These are phyloP conservation scores for Debaryomycetaceae sp. DNA, from an alignment of 1,139 yeast species.

Conservation along the genomic window DNA sequence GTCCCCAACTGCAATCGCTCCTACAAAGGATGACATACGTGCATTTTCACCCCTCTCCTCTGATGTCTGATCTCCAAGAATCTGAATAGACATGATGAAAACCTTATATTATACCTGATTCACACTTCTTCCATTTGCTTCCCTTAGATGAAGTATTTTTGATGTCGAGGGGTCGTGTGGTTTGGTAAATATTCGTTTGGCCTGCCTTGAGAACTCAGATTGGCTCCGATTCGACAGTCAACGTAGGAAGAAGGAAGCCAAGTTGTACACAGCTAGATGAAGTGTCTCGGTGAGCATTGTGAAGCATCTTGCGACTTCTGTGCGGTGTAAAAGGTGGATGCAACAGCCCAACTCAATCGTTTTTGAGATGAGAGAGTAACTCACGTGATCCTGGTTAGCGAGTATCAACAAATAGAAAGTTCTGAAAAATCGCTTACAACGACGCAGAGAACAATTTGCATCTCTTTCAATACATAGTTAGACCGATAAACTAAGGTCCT, in stretches of 20 bases:
- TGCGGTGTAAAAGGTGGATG: too few relatives aligned
- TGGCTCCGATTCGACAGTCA: too few relatives aligned
- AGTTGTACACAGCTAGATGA: too few relatives aligned
- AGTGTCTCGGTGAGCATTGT: too few relatives aligned
- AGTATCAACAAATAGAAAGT: conserved; percentile 4
- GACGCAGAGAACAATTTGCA: background rate
- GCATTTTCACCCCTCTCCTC: conserved; percentile 99
- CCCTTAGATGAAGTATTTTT: conserved; percentile 1
- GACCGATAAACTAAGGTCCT: background rate
- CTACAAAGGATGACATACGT: conserved; percentile 93
- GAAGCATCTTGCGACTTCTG: too few relatives aligned
- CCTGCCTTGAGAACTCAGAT: background rate
- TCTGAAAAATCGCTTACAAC: conserved; percentile 5
- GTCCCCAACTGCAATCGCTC: conserved; percentile 98
- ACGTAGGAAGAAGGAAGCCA: too few relatives aligned
- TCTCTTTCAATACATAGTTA: background rate
- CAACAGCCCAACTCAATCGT: too few relatives aligned
- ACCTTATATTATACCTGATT: background rate
- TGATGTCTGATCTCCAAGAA: conserved; percentile 95
- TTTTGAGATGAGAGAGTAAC: background rate
- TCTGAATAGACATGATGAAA: conserved; percentile 66
- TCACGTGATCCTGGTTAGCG: conserved; percentile 1
- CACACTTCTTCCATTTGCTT: background rate
- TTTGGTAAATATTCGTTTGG: background rate
- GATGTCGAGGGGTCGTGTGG: conserved; percentile 6